Percentiles rank a stretch among this genome's conserved stretches.
Evolutionary conservation across 148 eudicot genomes (phyloP).

Genomic region (Beta vulgaris): DNA sequence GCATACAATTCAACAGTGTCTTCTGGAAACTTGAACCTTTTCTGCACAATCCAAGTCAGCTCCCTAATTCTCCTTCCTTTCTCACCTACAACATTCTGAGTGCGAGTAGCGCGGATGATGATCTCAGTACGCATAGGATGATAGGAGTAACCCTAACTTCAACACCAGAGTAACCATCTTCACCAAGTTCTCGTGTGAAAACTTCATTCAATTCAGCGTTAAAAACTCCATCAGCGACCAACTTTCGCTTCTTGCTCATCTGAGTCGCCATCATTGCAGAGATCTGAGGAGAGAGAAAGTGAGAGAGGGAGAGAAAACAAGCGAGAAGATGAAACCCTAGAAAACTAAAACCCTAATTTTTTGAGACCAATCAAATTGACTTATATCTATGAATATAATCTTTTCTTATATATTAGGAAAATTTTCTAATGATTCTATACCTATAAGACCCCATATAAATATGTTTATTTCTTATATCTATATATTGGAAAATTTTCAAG

Average conservation of each 20-base stretch:
- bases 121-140: slow-evolving; percentile 89
- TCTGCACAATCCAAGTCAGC: slow-evolving; percentile 72
- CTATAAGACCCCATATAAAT: no score
- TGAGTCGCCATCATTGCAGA: slow-evolving; percentile 52
- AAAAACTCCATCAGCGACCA: slow-evolving; percentile 86
- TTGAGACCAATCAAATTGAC: no score
- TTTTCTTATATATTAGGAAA: no score
- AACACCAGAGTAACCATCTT: slow-evolving; percentile 90
- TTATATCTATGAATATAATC: no score
- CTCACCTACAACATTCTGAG: slow-evolving; percentile 86
- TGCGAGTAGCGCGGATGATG: slow-evolving; percentile 82
- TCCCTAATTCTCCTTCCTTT: slow-evolving; percentile 85
- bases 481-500: no score
- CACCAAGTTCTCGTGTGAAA: slow-evolving; percentile 71
- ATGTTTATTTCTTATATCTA: no score
- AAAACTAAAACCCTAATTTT: slow-evolving; percentile 17
- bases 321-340: background rate
- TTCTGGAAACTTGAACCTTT: slow-evolving; percentile 76
- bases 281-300: slow-evolving; percentile 6
- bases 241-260: slow-evolving; percentile 77
- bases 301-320: background rate
- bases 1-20: slow-evolving; percentile 83
- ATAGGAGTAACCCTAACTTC: slow-evolving; percentile 90
- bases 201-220: slow-evolving; percentile 80
- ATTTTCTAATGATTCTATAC: no score